These are phyloP conservation scores for Eragrostis tef DNA, from an alignment of 202 grass and related monocot genomes.

Conservation along the genomic window DNA sequence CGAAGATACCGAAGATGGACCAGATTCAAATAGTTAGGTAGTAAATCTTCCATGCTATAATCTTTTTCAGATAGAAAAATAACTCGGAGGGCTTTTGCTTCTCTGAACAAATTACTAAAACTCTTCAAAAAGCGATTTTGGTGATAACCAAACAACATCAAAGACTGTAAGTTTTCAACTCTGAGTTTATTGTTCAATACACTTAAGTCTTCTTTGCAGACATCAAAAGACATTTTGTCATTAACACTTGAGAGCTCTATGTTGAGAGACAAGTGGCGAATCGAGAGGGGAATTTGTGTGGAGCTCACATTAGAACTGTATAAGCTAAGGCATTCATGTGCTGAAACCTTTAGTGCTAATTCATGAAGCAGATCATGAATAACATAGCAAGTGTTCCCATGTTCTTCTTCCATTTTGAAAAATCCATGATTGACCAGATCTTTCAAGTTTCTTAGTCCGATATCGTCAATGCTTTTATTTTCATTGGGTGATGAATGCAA, in stretches of 20 bases:
- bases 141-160: background rate
- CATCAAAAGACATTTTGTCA: background rate
- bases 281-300: background rate
- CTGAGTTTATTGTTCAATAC: background rate
- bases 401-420: background rate
- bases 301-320: background rate
- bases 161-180: slow-evolving; percentile 26
- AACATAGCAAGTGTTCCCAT: background rate
- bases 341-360: background rate
- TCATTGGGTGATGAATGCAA: background rate
- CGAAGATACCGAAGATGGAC: background rate
- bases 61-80: background rate
- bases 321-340: slow-evolving; percentile 1
- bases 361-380: slow-evolving; percentile 21
- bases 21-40: background rate
- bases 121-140: background rate
- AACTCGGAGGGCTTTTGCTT: background rate
- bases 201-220: background rate
- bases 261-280: background rate
- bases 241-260: background rate
- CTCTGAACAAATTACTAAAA: background rate
- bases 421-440: background rate
- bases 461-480: background rate
- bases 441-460: background rate
- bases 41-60: background rate